Evolutionary conservation across 2,329 filamentous ascomycete genomes (phyloP), one percentile per base, ranked within the genome.

Genomic region (Dendryphion nanum): DNA sequence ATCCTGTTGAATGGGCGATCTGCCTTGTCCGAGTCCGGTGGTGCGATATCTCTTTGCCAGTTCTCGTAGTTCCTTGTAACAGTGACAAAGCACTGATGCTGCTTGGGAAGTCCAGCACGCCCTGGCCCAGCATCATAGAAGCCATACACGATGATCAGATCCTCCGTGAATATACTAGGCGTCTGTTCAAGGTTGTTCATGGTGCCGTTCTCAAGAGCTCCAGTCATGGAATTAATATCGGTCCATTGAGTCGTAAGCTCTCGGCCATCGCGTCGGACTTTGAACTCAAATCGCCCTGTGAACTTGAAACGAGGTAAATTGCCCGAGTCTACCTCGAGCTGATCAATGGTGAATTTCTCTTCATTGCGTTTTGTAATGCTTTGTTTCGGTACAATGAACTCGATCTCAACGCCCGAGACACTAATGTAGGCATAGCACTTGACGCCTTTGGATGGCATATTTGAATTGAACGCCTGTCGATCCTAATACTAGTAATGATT

Each of bases 91-190:
- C 47, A 69, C 47, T 41, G 74, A 66, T 61, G 74, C 63, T 47
- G 66, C 60, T 38, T 74, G 52, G 38, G 59, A 18, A 76, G 61
- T 2, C 68, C 64, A 2, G 63, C 67, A 3, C 63, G 52, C 1
- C 73, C 73, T 1, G 61, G 55, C 6, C 72, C 73, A 4, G 73
- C 68, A 37, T 74, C 70, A 48, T 76, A 77, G 41, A 76, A 70
- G 7, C 73, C 72, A 42, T 73, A 77, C 0, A 57, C 55, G 14
- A 75, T 59, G 4, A 73, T 64, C 13, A 72, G 26, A 32, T 68
- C 57, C 28, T 64, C 55, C 5, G 42, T 38, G 32, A 64, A 52
- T 18, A 64, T 44, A n/a, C 51, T 48, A 1, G 48, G 49, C 2
- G 59, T 62, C 18, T 61, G 45, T 18, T 56, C 51, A 51, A 63